Base-by-base conservation (phyloP, 176 grass and related monocot genomes). In the Chloris gayana region DNA sequence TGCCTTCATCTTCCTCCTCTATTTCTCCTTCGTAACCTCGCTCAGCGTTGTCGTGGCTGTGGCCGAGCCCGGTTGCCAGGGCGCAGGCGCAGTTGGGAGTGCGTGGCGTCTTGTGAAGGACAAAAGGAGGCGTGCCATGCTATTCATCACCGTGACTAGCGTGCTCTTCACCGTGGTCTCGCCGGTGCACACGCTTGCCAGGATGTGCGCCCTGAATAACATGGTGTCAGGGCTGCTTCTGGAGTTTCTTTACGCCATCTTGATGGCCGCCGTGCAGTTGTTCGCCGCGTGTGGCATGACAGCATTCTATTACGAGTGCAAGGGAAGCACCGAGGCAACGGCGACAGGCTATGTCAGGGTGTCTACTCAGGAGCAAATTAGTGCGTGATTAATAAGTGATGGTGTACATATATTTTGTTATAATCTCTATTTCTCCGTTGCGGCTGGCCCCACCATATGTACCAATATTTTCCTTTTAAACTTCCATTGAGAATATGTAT, bases 41-140 rank as follows among this genome's bases (percentile, higher is more conserved):
- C 5, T 80, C 37, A 74, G 77, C 61, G 14, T 86, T 4, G 70
- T 86, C 22, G 77, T 86, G 22, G 29, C 84, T 0, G 84, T 86
- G 35, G 84, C 37, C 18, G 61, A 80, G 50, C 69, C 69, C 1
- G 70, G 77, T 2, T 67, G 76, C 84, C 49, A 29, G 2, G 62
- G 77, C 15, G 22, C 69, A 4, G 49, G 21, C 3, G 84, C 84
- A 38, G 8, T 86, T 17, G 29, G 49, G 19, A 37, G 46, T 6
- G 60, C 77, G 25, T 74, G 84, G 69, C 42, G 61, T 70, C 46
- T 74, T 35, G 8, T 35, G 33, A 80, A 35, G 27, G 46, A 25
- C 47, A 86, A n/a, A 38, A 73, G 19, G 37, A 0, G 60, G 29
- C 61, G 71, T 5, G 35, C 39, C 35, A 0, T 60, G 77, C 27